Base-by-base conservation (phyloP, 2,329 filamentous ascomycete species). In the Epichloe sylvatica region DNA sequence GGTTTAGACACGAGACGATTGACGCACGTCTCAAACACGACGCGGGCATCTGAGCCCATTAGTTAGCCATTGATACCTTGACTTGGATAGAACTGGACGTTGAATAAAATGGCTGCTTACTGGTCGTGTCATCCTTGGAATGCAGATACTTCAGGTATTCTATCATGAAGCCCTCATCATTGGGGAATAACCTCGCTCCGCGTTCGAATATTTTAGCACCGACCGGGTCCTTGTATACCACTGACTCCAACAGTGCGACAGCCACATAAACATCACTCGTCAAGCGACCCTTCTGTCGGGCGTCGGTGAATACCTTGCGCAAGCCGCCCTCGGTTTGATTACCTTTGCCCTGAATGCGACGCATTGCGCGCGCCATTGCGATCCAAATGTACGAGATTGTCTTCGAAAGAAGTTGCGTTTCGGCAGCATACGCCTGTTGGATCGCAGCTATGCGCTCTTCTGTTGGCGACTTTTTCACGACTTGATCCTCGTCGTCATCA, bases 121-220 rank as follows among this genome's bases (percentile, higher is more conserved):
- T 96, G 34, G 88, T 95, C 45, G 89, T 83, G 66, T 98, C 92
- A 58, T 94, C 91, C 62, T 86, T 88, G 12, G 86, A 84, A 59
- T 97, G 85, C 52, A 98, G 72, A 66, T 95, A 92, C 70, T 95
- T 96, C 59, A 98, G 75, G 65, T 98, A 97, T 66, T 97, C 90
- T 47, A 98, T 76, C 54, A 94, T 88, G 67, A 97, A 97, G 51
- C 81, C 76, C 64, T 95, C 90, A 60, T 97, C 91, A 45, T 94
- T 87, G 0, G 91, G 91, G 62, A 97, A 98, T 12, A 98, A 73
- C 61, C 88, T 92, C 55, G 91, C 82, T 19, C 92, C 92, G 43
- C 91, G 84, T 63, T 98, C 92, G 57, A 97, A 94, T 52, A 98
- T 97, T 69, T 92, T 96, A 41, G 85, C 86, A 1, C 90, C 91